A percentile compares a stretch with the other conserved stretches of the same genome.
Conservation (phyloP, 2,329 filamentous ascomycete genomes). For the Phaeosphaeria sp. region DNA sequence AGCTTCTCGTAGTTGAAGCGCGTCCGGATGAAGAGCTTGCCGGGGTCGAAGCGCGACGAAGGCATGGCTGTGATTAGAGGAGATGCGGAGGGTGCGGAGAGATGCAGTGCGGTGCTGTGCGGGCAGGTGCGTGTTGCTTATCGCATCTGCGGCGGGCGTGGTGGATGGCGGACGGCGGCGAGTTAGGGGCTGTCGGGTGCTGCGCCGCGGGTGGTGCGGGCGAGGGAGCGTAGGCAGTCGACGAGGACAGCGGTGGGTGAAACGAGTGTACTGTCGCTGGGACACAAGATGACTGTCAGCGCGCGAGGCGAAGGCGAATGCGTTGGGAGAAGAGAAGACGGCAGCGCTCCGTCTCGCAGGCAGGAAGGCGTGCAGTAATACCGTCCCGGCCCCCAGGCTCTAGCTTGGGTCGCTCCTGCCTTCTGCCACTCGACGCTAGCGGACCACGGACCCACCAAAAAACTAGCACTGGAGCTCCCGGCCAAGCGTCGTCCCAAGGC, state of each 20-base stretch:
- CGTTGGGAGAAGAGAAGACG: slow-evolving; percentile 19
- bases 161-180: background rate
- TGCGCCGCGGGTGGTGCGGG: slow-evolving; percentile 8
- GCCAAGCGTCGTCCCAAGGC: background rate
- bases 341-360: slow-evolving; percentile 9
- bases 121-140: slow-evolving; percentile 29
- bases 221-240: slow-evolving; percentile 10
- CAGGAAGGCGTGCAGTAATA: slow-evolving; percentile 17
- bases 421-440: slow-evolving; percentile 1
- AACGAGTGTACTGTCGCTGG: slow-evolving; percentile 39
- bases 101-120: slow-evolving; percentile 13
- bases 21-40: slow-evolving; percentile 52
- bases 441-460: slow-evolving; percentile 1
- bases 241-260: slow-evolving; percentile 19
- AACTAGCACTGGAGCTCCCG: background rate
- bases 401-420: background rate
- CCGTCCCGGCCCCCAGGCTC: slow-evolving; percentile 12
- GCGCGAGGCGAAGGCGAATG: slow-evolving; percentile 11
- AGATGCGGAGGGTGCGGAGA: background rate
- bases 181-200: slow-evolving; percentile 4
- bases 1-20: slow-evolving; percentile 56
- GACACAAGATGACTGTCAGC: slow-evolving; percentile 12
- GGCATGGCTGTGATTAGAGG: slow-evolving; percentile 32
- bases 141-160: slow-evolving; percentile 38
- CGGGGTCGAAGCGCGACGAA: slow-evolving; percentile 51